Evolutionary conservation across 495 filamentous ascomycete species (phyloP).

Genomic region (Evernia prunastri): DNA sequence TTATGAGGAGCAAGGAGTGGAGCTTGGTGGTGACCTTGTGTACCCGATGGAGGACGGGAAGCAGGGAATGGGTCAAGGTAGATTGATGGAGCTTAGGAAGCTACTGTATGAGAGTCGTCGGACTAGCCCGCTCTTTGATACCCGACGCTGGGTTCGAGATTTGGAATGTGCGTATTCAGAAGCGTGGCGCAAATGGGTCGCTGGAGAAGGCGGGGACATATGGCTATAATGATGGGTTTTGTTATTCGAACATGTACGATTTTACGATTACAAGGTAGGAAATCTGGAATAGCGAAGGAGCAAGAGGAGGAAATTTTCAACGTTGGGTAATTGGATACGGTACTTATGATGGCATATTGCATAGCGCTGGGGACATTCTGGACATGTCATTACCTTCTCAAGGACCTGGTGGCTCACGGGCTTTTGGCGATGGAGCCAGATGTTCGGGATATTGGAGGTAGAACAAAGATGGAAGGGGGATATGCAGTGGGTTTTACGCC

Average conservation of each 20-base stretch:
- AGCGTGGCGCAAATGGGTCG: constrained; percentile 84
- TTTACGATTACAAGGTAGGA: constrained; percentile 12
- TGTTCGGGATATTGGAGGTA: not conserved
- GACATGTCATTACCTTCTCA: not conserved
- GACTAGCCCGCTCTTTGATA: constrained; percentile 85
- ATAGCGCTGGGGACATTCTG: constrained; percentile 13
- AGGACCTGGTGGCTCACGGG: not conserved
- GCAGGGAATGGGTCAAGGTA: constrained; percentile 54
- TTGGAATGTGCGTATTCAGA: constrained; percentile 81
- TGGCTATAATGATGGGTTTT: constrained; percentile 38
- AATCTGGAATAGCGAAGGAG: not conserved
- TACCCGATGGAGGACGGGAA: constrained; percentile 48
- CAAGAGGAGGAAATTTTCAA: not conserved
- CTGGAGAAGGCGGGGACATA: constrained; percentile 85
- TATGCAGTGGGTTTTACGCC: not conserved
- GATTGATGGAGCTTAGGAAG: constrained; percentile 67
- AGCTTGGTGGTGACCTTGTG: constrained; percentile 58
- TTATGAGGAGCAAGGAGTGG: constrained; percentile 76
- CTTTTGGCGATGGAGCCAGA: not conserved
- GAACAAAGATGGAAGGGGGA: not conserved
- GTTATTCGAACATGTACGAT: not conserved
- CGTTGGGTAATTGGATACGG: not conserved
- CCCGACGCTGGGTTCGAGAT: constrained; percentile 84
- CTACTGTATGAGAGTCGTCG: constrained; percentile 77
- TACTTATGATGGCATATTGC: constrained; percentile 12